Base-by-base conservation (phyloP, 2,329 filamentous ascomycete genomes). In the Aureobasidium subglaciale region DNA sequence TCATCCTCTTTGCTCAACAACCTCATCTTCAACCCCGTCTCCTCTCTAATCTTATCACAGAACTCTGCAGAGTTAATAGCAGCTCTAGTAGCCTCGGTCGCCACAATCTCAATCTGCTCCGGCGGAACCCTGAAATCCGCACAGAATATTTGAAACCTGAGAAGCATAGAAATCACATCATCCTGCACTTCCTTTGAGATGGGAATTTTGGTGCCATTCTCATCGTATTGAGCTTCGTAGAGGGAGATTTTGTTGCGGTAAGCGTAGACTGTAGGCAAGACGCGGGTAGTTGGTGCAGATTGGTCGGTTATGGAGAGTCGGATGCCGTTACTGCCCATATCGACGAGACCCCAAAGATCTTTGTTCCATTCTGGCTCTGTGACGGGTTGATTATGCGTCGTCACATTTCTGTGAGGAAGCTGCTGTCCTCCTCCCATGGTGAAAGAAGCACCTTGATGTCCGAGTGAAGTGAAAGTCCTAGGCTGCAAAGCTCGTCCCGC, bases 241-340 rank as follows among this genome's bases (percentile, higher is more conserved):
- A 95, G 78, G 2, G 89, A 95, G 58, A 95, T 90, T 38, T 78
- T 79, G n/a, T 83, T 85, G 10, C 90, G 83, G 63, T 88, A 83
- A 62, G 85, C 81, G 69, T 87, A 92, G 57, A 93, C 63, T 29
- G 85, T 90, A n/a, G 78, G 82, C 22, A 95, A 76, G 16, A 88
- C 80, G 22, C 89, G 84, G 16, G 85, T 78, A 34, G 75, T 79
- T 7, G 82, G 79, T 18, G 85, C 82, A 3, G 82, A 79, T 18
- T 92, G 77, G 62, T 90, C 84, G 10, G 88, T 87, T 64, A 95
- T 88, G 43, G 88, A 90, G 75, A 93, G 93, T 46, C 90, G 87
- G 64, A 95, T 90, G 62, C 89, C 90, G 75, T 95, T 95, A 75
- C 88, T 53, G 27, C 58, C 58, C 58, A 59, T 59, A 25, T 59